Evolutionary conservation across 176 grass and related monocot genomes (phyloP).

Genomic region (Paspalum notatum): DNA sequence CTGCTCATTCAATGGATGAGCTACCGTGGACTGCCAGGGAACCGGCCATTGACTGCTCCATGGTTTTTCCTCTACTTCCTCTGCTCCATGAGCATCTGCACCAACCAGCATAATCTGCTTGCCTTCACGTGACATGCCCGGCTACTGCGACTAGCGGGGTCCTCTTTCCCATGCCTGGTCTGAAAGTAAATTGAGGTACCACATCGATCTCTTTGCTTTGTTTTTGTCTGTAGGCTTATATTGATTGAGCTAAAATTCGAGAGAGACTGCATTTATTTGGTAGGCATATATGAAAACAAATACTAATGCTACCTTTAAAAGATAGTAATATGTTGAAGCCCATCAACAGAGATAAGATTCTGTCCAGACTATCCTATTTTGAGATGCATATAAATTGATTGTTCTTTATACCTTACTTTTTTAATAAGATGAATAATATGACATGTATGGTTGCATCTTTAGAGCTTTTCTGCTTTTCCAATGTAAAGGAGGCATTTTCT

Average conservation of each 20-base stretch:
- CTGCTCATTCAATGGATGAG: slow-evolving; percentile 91
- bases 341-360: no score
- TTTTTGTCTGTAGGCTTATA: neutral
- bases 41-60: slow-evolving; percentile 97
- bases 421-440: no score
- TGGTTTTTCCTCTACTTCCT: slow-evolving; percentile 99
- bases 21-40: slow-evolving; percentile 80
- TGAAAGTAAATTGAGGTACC: slow-evolving; percentile 77
- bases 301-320: no score
- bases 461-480: no score
- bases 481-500: no score
- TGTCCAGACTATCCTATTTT: no score
- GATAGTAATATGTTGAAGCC: no score
- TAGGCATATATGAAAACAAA: no score
- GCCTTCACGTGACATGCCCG: slow-evolving; percentile 75
- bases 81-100: slow-evolving; percentile 96
- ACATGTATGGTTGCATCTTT: no score
- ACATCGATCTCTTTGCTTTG: slow-evolving; percentile 11
- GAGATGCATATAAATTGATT: no score
- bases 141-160: slow-evolving; percentile 62
- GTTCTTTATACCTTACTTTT: no score
- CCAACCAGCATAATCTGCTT: slow-evolving; percentile 92
- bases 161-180: slow-evolving; percentile 89
- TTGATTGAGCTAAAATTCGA: neutral
- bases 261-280: no score